These are phyloP conservation scores for Talaromyces sp. DNA, from an alignment of 2,329 filamentous ascomycete species.

Conservation along the genomic window DNA sequence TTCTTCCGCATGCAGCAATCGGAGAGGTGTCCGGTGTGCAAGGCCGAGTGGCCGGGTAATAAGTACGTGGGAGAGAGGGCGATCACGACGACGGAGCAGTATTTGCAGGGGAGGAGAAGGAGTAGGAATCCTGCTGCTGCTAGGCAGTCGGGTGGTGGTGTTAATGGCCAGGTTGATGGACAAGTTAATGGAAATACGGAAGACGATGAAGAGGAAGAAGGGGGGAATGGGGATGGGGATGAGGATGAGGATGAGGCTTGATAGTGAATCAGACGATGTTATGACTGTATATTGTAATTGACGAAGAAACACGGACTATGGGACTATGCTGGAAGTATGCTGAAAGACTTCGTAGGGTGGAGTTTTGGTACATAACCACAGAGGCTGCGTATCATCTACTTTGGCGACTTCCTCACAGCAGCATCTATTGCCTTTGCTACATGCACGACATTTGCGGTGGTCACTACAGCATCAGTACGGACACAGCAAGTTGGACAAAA, in stretches of 20 bases:
- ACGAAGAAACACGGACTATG: neutral
- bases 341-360: neutral
- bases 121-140: conserved; percentile 21
- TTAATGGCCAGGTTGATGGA: neutral
- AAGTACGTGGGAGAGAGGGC: conserved; percentile 54
- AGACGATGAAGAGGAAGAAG: neutral
- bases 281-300: neutral
- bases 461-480: neutral
- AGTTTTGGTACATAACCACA: neutral
- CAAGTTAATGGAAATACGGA: neutral
- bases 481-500: neutral
- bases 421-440: neutral
- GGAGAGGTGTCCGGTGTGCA: conserved; percentile 62
- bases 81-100: conserved; percentile 31
- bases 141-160: neutral
- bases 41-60: conserved; percentile 50
- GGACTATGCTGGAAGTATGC: neutral
- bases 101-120: conserved; percentile 27
- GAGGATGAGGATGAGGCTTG: neutral
- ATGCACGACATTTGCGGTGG: neutral
- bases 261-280: neutral
- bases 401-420: too few species aligned
- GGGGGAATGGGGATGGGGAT: too few species aligned
- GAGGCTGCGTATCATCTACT: too few species aligned
- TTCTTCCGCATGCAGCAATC: conserved; percentile 67